phyloP scores from a whole-genome alignment of 2,329 filamentous ascomycete genomes.

The Verticillium dahliae region DNA sequence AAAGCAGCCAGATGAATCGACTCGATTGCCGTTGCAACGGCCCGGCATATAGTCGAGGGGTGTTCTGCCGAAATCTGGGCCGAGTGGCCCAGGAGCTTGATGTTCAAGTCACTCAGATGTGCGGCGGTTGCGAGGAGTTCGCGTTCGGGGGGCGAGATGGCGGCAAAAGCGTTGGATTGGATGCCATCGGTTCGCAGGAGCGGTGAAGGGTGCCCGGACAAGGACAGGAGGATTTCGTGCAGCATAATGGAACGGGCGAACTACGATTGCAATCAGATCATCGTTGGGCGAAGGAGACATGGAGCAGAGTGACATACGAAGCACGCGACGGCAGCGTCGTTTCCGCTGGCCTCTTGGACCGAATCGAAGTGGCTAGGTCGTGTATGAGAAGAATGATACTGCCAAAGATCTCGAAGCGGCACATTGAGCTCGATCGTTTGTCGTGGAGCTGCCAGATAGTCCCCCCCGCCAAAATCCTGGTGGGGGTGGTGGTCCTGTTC shows the following conservation, averaged over 20 bases:
- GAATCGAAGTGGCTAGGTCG: conserved; percentile 32
- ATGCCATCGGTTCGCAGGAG: conserved; percentile 58
- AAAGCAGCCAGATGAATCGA: conserved; percentile 73
- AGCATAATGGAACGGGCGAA: conserved; percentile 56
- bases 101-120: conserved; percentile 71
- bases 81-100: conserved; percentile 61
- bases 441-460: background rate
- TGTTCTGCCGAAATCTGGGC: conserved; percentile 63
- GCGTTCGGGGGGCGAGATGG: conserved; percentile 71
- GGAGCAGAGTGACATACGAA: conserved; percentile 2
- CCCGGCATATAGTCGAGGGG: conserved; percentile 76
- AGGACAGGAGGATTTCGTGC: conserved; percentile 94
- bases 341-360: conserved; percentile 21
- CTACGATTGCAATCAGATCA: conserved; percentile 1
- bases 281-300: background rate
- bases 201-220: conserved; percentile 88
- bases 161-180: conserved; percentile 36
- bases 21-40: conserved; percentile 72
- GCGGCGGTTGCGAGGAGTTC: conserved; percentile 73
- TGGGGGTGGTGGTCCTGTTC: background rate
- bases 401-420: conserved; percentile 47
- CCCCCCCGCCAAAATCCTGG: background rate
- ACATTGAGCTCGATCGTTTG: conserved; percentile 30
- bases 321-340: conserved; percentile 5
- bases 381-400: conserved; percentile 40